Conservation (phyloP, 257 asterid species). For the Petunia axillaris region DNA sequence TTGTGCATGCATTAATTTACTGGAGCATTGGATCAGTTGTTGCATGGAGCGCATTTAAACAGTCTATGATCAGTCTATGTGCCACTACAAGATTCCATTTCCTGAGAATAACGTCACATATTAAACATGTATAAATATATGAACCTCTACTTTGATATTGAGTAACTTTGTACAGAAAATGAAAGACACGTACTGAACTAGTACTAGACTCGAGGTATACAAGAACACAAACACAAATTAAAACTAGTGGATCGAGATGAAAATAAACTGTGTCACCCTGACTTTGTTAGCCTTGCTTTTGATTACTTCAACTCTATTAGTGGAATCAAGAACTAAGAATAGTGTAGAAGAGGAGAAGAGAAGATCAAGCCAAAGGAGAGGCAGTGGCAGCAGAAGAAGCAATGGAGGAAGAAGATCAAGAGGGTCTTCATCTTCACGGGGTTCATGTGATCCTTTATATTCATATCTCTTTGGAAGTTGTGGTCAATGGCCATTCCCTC, state of each 20-base stretch:
- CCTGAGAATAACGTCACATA: not conserved
- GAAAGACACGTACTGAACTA: not conserved
- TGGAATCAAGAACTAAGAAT: slow-evolving; percentile 20
- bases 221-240: not conserved
- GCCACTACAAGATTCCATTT: not conserved
- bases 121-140: not conserved
- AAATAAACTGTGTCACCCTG: slow-evolving; percentile 21
- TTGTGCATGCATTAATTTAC: slow-evolving; percentile 35
- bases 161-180: not conserved
- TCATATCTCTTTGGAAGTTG: slow-evolving; percentile 39
- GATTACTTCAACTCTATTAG: slow-evolving; percentile 40
- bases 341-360: slow-evolving; percentile 42
- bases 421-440: not conserved
- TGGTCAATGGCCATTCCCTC: slow-evolving; percentile 49
- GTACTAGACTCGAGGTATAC: no score
- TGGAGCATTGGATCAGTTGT: slow-evolving; percentile 1
- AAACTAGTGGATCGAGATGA: slow-evolving; percentile 33
- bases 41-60: not conserved
- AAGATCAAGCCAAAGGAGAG: slow-evolving; percentile 28
- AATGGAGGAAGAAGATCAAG: slow-evolving; percentile 29
- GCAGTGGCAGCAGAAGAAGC: slow-evolving; percentile 28
- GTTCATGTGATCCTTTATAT: slow-evolving; percentile 42
- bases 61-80: not conserved
- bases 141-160: not conserved
- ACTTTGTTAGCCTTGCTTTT: slow-evolving; percentile 40